Evolutionary conservation across 768 basidiomycete genomes (phyloP).

Genomic region (Termitomyces sp.): DNA sequence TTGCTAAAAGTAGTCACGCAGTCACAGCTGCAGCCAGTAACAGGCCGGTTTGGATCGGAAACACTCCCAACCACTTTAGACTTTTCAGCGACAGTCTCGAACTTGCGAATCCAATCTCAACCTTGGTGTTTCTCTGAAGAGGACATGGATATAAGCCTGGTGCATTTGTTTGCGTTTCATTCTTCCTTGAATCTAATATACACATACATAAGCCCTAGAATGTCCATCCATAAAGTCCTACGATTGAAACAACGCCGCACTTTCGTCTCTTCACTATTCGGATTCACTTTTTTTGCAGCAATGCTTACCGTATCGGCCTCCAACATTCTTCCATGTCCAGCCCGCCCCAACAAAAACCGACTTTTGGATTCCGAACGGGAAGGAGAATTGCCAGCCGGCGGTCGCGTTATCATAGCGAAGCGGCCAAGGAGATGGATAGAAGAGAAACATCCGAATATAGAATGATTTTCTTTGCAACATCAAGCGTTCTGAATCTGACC

Average conservation of each 20-base stretch:
- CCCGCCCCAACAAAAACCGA: conserved; percentile 50
- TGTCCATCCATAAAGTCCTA: conserved; percentile 53
- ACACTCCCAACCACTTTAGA: not conserved
- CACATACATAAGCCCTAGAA: conserved; percentile 32
- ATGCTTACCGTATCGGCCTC: conserved; percentile 80
- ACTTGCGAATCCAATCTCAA: not conserved
- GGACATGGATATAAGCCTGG: conserved; percentile 24
- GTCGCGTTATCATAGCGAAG: conserved; percentile 50
- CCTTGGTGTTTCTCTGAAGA: not conserved
- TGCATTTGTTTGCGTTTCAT: conserved; percentile 12
- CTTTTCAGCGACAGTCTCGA: not conserved
- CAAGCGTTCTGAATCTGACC: not conserved
- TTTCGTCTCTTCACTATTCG: conserved; percentile 75
- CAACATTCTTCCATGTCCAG: conserved; percentile 75
- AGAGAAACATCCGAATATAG: conserved; percentile 46
- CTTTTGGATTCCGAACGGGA: conserved; percentile 49
- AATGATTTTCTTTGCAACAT: conserved; percentile 10
- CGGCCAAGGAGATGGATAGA: conserved; percentile 78
- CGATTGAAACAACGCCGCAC: conserved; percentile 65
- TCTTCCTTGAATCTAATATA: not conserved
- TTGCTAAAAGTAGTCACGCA: not conserved
- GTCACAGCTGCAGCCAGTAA: conserved; percentile 18
- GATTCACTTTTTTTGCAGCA: conserved; percentile 72
- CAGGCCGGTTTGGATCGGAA: conserved; percentile 33
- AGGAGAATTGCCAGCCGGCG: conserved; percentile 17